Percentiles rank a stretch among this genome's conserved stretches.
Evolutionary conservation across 192 early-diverging fungal genomes (phyloP).

Genomic region (Linderina pennispora): DNA sequence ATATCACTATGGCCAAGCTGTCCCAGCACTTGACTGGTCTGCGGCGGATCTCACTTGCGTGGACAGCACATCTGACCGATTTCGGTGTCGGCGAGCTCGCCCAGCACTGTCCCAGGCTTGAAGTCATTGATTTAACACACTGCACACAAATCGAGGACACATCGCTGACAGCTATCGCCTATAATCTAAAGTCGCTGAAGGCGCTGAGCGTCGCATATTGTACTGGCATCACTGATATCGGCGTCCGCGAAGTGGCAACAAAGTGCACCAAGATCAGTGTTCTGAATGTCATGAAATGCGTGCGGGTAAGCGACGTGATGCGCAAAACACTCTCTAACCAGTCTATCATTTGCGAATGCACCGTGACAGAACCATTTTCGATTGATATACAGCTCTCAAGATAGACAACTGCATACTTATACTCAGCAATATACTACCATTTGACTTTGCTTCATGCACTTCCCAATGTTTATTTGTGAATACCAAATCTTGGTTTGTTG

Average conservation of each 20-base stretch:
- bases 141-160: slow-evolving; percentile 51
- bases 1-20: slow-evolving; percentile 54
- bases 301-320: slow-evolving; percentile 21
- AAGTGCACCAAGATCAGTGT: slow-evolving; percentile 27
- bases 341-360: slow-evolving; percentile 9
- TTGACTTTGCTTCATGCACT: slow-evolving; percentile 1
- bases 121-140: slow-evolving; percentile 51
- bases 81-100: slow-evolving; percentile 53
- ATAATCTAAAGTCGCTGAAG: slow-evolving; percentile 15
- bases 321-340: slow-evolving; percentile 8
- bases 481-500: no score
- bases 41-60: slow-evolving; percentile 48
- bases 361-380: slow-evolving; percentile 29
- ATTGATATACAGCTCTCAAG: slow-evolving; percentile 9
- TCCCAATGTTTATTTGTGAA: no score
- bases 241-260: slow-evolving; percentile 35
- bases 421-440: not conserved
- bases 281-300: slow-evolving; percentile 47
- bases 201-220: slow-evolving; percentile 51
- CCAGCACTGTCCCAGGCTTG: slow-evolving; percentile 42
- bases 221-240: slow-evolving; percentile 43
- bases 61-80: slow-evolving; percentile 50
- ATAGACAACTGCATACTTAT: slow-evolving; percentile 1
- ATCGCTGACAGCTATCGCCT: slow-evolving; percentile 46
- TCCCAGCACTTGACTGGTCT: slow-evolving; percentile 42